Conservation (phyloP, 108 stramenopile genomes). For the Stephanodiscus minutulus region DNA sequence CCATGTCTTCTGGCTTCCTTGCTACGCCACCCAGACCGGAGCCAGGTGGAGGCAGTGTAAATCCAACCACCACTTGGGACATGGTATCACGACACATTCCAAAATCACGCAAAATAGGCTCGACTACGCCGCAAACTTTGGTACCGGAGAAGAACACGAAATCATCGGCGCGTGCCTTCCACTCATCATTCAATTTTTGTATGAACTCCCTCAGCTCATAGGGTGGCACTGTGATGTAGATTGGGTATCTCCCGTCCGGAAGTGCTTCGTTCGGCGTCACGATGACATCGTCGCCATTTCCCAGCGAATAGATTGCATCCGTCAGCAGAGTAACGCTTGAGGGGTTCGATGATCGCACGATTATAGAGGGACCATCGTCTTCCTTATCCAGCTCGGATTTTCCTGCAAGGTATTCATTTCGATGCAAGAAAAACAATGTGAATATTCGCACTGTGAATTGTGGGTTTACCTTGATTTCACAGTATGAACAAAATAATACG, state of each 20-base stretch:
- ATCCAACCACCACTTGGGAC: constrained; percentile 75
- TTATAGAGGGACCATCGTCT: constrained; percentile 69
- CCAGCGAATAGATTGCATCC: constrained; percentile 59
- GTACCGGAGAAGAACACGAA: constrained; percentile 85
- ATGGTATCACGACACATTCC: constrained; percentile 81
- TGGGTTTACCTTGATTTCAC: not conserved
- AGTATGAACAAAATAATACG: not conserved
- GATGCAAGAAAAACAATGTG: not conserved
- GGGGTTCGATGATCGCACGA: constrained; percentile 56
- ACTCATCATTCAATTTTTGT: constrained; percentile 56
- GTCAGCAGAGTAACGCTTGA: constrained; percentile 45
- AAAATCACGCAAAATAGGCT: constrained; percentile 66
- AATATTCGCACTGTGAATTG: not conserved
- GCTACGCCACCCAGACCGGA: constrained; percentile 24
- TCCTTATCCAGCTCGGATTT: constrained; percentile 65
- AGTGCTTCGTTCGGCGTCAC: constrained; percentile 57
- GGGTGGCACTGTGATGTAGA: constrained; percentile 77
- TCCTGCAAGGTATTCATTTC: constrained; percentile 7
- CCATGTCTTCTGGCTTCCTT: constrained; percentile 52
- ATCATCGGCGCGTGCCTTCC: constrained; percentile 58
- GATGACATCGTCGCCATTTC: constrained; percentile 68
- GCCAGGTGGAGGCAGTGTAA: constrained; percentile 47
- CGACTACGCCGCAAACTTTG: constrained; percentile 71
- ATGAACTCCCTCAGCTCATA: constrained; percentile 64
- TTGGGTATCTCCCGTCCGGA: constrained; percentile 69